A percentile compares a stretch with the other conserved stretches of the same genome.
These are phyloP conservation scores for Metschnikowia arizonensis DNA, from an alignment of 805 yeast species.

Conservation along the genomic window DNA sequence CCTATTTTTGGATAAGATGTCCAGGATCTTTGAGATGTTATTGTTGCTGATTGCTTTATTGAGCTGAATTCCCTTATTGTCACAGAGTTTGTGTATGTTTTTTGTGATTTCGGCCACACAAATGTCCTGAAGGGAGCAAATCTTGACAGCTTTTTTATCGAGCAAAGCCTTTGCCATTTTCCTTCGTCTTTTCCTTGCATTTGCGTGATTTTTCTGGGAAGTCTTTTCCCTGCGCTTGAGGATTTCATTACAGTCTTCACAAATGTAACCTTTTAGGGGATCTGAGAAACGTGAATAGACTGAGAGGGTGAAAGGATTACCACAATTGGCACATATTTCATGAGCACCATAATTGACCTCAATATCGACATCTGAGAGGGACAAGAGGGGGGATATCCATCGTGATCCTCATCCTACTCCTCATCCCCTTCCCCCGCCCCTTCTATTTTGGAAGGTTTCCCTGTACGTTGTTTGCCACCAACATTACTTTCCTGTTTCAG, in stretches of 20 bases:
- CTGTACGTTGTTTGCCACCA: no score
- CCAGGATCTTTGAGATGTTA: conserved; percentile 67
- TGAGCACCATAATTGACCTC: conserved; percentile 44
- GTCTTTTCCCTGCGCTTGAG: conserved; percentile 40
- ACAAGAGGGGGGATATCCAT: conserved; percentile 4
- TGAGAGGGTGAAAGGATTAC: conserved; percentile 51
- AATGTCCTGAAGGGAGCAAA: conserved; percentile 76
- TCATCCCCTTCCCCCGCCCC: no score
- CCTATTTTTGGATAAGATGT: conserved; percentile 77
- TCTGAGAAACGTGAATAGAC: conserved; percentile 59
- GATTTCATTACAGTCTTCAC: conserved; percentile 54
- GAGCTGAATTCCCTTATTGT: no score
- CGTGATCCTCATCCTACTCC: no score
- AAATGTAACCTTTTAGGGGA: conserved; percentile 58
- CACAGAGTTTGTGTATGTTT: conserved; percentile 66
- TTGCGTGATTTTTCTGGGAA: conserved; percentile 50
- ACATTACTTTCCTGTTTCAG: conserved; percentile 27
- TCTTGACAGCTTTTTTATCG: conserved; percentile 57
- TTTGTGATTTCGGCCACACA: conserved; percentile 67
- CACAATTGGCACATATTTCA: conserved; percentile 63
- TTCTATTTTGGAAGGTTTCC: no score
- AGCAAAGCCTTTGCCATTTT: conserved; percentile 80
- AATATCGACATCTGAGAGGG: conserved; percentile 9
- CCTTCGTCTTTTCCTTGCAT: conserved; percentile 70
- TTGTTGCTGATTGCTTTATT: conserved; percentile 65